phyloP scores from a whole-genome alignment of 192 early-diverging fungal genomes.

The Mycoemilia scoparia region DNA sequence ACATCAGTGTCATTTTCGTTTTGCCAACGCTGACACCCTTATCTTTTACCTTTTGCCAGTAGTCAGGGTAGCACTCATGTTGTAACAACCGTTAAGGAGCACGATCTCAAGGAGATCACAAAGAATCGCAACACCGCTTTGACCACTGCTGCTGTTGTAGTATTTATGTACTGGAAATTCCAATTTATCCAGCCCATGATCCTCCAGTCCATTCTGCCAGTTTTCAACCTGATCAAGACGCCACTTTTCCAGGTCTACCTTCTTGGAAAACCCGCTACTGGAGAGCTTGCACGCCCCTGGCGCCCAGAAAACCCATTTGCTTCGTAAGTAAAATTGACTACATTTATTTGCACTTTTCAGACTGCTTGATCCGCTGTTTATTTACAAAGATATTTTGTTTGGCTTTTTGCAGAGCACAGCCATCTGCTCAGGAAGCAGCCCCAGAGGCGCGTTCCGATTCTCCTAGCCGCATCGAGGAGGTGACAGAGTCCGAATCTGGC shows the following conservation, averaged over 20 bases:
- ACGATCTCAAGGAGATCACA: slow-evolving; percentile 53
- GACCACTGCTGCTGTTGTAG: slow-evolving; percentile 50
- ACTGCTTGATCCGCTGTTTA: too few relatives aligned
- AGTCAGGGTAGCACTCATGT: slow-evolving; percentile 18
- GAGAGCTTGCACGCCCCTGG: slow-evolving; percentile 73
- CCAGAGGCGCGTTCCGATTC: too few relatives aligned
- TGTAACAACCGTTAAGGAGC: slow-evolving; percentile 50
- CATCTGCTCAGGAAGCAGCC: too few relatives aligned
- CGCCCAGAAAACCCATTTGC: slow-evolving; percentile 56
- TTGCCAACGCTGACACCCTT: not conserved
- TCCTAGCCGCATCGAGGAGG: too few relatives aligned
- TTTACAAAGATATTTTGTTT: too few relatives aligned
- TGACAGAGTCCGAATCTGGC: too few relatives aligned
- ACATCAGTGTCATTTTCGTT: slow-evolving; percentile 37
- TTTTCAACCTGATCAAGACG: slow-evolving; percentile 48
- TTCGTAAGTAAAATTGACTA: too few relatives aligned
- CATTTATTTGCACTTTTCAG: too few relatives aligned
- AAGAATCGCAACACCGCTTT: slow-evolving; percentile 51
- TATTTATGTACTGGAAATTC: slow-evolving; percentile 71
- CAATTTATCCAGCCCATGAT: slow-evolving; percentile 76
- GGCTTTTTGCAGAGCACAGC: too few relatives aligned
- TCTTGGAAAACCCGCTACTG: slow-evolving; percentile 51
- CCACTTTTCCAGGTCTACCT: slow-evolving; percentile 67
- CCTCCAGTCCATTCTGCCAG: slow-evolving; percentile 64
- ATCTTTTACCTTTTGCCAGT: not conserved